Evolutionary conservation across 441 rosid genomes (phyloP).

Genomic region (Erodium texanum): DNA sequence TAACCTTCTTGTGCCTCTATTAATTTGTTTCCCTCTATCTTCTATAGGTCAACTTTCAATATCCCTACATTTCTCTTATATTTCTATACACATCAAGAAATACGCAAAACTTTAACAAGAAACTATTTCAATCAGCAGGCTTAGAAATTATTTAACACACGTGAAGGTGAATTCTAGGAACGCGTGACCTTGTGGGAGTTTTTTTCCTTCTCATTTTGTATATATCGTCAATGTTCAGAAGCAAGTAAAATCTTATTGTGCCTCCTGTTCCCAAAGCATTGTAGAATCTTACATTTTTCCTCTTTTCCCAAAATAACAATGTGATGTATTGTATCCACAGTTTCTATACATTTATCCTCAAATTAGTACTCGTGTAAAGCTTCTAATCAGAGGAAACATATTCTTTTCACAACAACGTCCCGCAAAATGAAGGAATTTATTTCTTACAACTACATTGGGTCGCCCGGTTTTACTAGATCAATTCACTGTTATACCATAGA

Average conservation of each 20-base stretch:
- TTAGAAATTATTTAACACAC: not conserved
- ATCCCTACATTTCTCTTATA: not conserved
- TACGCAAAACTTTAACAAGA: not conserved
- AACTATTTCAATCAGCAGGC: not conserved
- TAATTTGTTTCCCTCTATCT: too few relatives aligned
- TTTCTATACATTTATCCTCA: not conserved
- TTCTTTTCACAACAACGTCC: not conserved
- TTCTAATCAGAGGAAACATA: not conserved
- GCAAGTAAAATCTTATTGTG: not conserved
- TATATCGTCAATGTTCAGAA: not conserved
- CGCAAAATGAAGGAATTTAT: not conserved
- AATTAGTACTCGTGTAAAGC: not conserved
- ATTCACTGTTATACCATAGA: not conserved
- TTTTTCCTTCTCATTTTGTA: not conserved
- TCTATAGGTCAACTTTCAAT: too few relatives aligned
- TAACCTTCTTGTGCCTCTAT: not conserved
- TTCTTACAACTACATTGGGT: not conserved
- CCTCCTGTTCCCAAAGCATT: not conserved
- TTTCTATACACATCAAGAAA: not conserved
- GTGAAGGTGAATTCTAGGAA: slow-evolving; percentile 1
- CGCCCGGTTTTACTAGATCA: not conserved
- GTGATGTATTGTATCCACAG: not conserved
- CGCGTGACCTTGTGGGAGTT: not conserved
- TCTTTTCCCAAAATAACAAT: not conserved
- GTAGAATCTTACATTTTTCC: not conserved